Base-by-base conservation (phyloP, 164 flowering plant genomes). In the Stephania japonica region DNA sequence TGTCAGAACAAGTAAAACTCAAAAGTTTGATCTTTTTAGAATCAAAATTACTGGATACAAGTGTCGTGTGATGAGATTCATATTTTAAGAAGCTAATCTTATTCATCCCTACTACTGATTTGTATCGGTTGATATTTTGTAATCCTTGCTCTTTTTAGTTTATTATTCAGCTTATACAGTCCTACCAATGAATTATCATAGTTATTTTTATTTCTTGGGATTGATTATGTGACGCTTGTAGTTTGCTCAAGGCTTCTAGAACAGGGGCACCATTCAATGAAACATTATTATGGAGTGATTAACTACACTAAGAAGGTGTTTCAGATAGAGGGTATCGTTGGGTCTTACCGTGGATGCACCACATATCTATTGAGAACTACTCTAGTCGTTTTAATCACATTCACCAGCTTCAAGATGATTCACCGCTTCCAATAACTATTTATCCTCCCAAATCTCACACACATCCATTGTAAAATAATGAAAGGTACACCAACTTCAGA, bases 321-420 rank as follows among this genome's bases (percentile, higher is more conserved):
- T 76, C 84, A 81, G 67, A 83, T 84, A 71, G 98, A 93, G 8
- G 99, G 97, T 26, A 27, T 95, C n/a, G 42, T 89, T 27, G 99
- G 99, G 16, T 93, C 93, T 79, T 96, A 96, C 78, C 92, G 98
- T 59, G 98, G 99, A 6, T 96, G 99, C 80, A 97, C 91, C 69
- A 96, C 92, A 71, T 93, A 93, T 78, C 87, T 96, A 66, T 69
- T 93, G 21, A 86, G 99, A 80, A 96, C 98, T 5, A 90, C 97
- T 3, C 98, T 97, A 7, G 94, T 97, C 71, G 99, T 98, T 68
- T 92, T 90, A 11, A 96, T 96, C 42, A 93, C 99, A 65, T 96
- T 96, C 75, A 93, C 99, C 69, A 96, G 99, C 82, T 96, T 93
- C 76, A 97, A 96, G 84, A 91, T 96, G 97, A 91, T 93, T 77